Evolutionary conservation across 257 asterid genomes (phyloP), one percentile per base, ranked within the genome.

Genomic region (Salvia rosmarinus): DNA sequence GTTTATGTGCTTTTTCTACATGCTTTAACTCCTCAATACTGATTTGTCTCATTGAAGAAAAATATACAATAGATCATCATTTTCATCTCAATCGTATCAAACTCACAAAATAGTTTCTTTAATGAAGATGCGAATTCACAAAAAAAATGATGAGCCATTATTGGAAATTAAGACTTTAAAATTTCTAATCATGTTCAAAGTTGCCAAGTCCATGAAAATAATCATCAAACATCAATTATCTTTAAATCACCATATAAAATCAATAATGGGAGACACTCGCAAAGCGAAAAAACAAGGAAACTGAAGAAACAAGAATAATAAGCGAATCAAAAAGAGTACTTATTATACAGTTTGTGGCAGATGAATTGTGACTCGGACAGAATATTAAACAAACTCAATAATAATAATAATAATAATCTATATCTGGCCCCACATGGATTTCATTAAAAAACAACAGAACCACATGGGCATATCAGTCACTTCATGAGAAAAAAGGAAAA

Each of bases 371-470:
- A 61, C 35, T 35, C 37, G 8, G 77, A 75, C 77, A 80, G 56
- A 70, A 76, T 34, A 73, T 64, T 71, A 68, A 73, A 56, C 83
- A 78, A 67, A 61, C 79, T 67, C 75, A 73, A 64, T 74, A 73
- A 57, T 57, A 55, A 9, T 9, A 39, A 39, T 57, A 82, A 79
- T 73, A 77, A 67, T 70, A 64, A 67, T 58, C 75, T 74, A 62
- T 72, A 62, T 72, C 40, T 73, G 64, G 64, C 86, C 85, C 90
- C 90, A 85, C 60, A 75, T 83, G 90, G 87, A 79, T 80, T 79
- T 79, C 85, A 79, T 78, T 81, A 80, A 87, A n/a, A 86, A 85
- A 85, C 80, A 85, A 82, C 86, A 82, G 52, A 80, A 85, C 94
- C 89, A 83, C 71, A 77, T 72, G 90, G 85, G 79, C 75, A 75